These are phyloP conservation scores for Aspergillus steynii DNA, from an alignment of 495 filamentous ascomycete species.

Conservation along the genomic window DNA sequence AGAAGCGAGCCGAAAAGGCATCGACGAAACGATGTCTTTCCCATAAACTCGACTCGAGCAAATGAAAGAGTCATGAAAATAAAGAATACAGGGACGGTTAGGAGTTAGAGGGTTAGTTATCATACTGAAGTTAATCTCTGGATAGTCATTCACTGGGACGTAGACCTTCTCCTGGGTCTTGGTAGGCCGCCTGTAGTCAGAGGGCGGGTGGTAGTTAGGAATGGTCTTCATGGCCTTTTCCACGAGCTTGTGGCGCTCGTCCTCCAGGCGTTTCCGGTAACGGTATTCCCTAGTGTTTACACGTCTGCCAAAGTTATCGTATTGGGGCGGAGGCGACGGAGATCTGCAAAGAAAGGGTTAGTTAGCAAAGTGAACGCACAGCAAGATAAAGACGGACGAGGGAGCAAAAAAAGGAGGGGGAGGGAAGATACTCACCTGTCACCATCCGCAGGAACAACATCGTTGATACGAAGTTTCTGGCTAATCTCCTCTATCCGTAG, in stretches of 20 bases:
- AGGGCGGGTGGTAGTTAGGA: constrained; percentile 95
- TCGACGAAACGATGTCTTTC: constrained; percentile 34
- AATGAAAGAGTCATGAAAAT: constrained; percentile 43
- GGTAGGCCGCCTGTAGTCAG: constrained; percentile 95
- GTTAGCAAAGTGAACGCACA: constrained; percentile 14
- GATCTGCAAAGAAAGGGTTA: constrained; percentile 58
- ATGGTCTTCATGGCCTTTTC: constrained; percentile 98
- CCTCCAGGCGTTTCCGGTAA: constrained; percentile 95
- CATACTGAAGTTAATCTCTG: constrained; percentile 99
- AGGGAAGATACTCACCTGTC: constrained; percentile 66
- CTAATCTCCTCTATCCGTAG: constrained; percentile 97
- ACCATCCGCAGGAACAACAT: constrained; percentile 93
- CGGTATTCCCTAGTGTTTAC: constrained; percentile 97
- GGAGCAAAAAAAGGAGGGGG: not conserved
- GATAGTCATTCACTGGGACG: constrained; percentile 99
- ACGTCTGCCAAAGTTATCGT: constrained; percentile 98
- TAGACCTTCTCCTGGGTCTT: constrained; percentile 99
- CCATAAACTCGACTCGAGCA: constrained; percentile 51
- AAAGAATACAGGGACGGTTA: constrained; percentile 56
- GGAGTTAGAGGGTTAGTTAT: constrained; percentile 98
- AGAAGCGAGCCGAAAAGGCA: constrained; percentile 51
- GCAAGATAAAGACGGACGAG: not conserved
- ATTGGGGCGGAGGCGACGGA: constrained; percentile 92
- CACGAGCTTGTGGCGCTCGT: constrained; percentile 96
- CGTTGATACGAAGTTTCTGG: constrained; percentile 97